These are phyloP conservation scores for Brasilioporus rufonigricans DNA, from an alignment of 768 basidiomycete genomes.

Conservation along the genomic window DNA sequence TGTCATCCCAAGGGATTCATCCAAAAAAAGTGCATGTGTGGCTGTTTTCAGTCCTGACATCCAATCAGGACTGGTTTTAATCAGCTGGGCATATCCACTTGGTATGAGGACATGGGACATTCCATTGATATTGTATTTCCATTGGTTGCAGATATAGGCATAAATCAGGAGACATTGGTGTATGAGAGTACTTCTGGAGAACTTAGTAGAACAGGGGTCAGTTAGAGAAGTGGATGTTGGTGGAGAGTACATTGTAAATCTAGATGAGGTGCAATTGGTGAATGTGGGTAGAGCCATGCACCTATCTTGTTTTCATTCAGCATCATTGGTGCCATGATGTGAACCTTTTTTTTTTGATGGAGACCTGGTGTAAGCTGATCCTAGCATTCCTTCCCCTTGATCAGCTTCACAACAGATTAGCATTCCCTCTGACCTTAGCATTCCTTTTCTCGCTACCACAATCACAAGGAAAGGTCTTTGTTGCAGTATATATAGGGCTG, in stretches of 20 bases:
- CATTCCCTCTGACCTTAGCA: no score
- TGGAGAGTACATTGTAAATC: no score
- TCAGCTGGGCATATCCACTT: conserved; percentile 32
- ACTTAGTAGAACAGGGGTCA: conserved; percentile 27
- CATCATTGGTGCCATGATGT: no score
- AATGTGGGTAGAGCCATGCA: conserved; percentile 27
- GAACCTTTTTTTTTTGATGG: no score
- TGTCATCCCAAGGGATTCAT: conserved; percentile 8
- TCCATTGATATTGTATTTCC: conserved; percentile 25
- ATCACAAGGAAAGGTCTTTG: no score
- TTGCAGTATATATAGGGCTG: no score
- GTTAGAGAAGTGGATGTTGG: conserved; percentile 22
- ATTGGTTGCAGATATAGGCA: conserved; percentile 29
- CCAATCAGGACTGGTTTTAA: conserved; percentile 25
- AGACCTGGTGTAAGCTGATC: no score
- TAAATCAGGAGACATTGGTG: conserved; percentile 33
- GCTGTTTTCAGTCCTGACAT: conserved; percentile 15
- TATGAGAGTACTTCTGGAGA: conserved; percentile 1
- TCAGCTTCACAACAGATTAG: no score
- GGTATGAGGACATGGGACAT: conserved; percentile 32
- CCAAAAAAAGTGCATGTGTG: conserved; percentile 6
- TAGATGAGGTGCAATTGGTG: no score
- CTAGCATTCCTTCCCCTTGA: no score
- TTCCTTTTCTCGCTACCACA: no score
- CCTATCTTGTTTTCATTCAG: no score